These are phyloP conservation scores for Penicillium sp. DNA, from an alignment of 2,329 filamentous ascomycete genomes.

Conservation along the genomic window DNA sequence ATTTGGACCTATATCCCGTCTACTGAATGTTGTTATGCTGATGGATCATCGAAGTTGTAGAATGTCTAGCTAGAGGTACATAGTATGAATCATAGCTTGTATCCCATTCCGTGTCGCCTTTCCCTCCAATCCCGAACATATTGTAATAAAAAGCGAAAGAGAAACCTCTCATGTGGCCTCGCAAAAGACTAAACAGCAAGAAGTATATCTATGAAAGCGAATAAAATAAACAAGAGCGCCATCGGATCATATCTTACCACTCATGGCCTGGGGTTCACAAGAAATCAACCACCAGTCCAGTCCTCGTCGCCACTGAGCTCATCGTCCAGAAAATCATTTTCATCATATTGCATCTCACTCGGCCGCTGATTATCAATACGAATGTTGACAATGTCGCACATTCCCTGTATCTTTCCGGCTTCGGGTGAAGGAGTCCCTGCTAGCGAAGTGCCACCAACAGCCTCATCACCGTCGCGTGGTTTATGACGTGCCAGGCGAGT, in stretches of 20 bases:
- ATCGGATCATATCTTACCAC: constrained; percentile 15
- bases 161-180: neutral
- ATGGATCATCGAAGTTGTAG: neutral
- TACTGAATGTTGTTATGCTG: neutral
- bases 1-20: too few relatives aligned
- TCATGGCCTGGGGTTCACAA: constrained; percentile 24
- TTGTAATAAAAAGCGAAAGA: neutral
- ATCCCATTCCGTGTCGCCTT: neutral
- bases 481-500: constrained; percentile 35
- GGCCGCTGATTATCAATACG: constrained; percentile 61
- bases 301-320: constrained; percentile 61
- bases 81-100: neutral
- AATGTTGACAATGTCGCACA: constrained; percentile 57
- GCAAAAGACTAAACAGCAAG: neutral
- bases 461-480: constrained; percentile 27
- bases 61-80: too few relatives aligned
- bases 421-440: constrained; percentile 2
- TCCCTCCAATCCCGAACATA: neutral
- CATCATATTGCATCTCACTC: constrained; percentile 55
- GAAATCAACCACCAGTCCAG: constrained; percentile 53
- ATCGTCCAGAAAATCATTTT: constrained; percentile 58
- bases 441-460: neutral
- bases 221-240: neutral
- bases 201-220: neutral
- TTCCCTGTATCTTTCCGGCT: constrained; percentile 47